Base-by-base conservation (phyloP, 345 rosid species). In the Raphanus sativus region DNA sequence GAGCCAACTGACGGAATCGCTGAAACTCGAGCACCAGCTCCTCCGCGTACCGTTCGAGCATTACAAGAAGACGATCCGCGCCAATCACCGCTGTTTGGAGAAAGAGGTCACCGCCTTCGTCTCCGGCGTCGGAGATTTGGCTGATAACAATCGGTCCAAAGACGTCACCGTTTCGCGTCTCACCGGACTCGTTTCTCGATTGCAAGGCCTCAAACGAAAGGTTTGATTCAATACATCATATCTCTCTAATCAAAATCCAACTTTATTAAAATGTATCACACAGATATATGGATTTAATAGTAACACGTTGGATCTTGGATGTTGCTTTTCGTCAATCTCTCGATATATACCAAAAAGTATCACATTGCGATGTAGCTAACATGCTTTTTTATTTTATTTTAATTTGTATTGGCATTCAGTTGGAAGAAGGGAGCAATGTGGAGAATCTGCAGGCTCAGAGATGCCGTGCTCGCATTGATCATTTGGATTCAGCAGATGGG, bases 131-230 rank as follows among this genome's bases (percentile, higher is more conserved):
- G 71, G 77, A 24, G 94, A 86, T 50, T 84, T 79, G 72, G 89
- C 90, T 58, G 88, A 86, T 69, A 76, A 85, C 33, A 86, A 88
- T 63, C 67, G 87, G 50, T 84, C 96, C 21, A 81, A 83, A 50
- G 96, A 89, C 71, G 90, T 80, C 42, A 91, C 97, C 50, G 9
- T 34, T 34, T 80, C 87, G 67, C 91, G 87, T 60, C 97, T 93
- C 32, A 83, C 85, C 42, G 83, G 87, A 62, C 94, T 92, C 17
- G 99, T 92, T 1, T 92, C 96, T 73, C 89, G 97, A 80, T 85
- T 95, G 78, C 99, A 92, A 75, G 99, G 99, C 25, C 93, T 95
- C 66, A 95, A 95, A 84, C 78, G 97, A 73, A 95, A 93, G 96
- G 99, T 91, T 74, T 74, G 10, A 10, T 5, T 33, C 0, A 28